phyloP scores from a whole-genome alignment of 2,329 filamentous ascomycete species.

The Parastagonospora avenae region DNA sequence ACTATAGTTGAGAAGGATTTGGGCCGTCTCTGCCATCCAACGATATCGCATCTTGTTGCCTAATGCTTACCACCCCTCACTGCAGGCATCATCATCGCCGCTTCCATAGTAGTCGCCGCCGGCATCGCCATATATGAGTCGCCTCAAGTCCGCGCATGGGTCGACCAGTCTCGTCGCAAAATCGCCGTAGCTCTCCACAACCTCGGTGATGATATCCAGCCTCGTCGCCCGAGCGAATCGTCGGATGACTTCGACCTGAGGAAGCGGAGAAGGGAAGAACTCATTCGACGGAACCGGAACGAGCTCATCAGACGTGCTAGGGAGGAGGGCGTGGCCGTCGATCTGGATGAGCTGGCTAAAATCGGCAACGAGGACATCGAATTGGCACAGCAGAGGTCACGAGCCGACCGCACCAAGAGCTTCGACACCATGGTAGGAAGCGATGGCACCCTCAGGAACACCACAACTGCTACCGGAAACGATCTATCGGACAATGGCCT shows the following conservation, averaged over 20 bases:
- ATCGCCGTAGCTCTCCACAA: constrained; percentile 64
- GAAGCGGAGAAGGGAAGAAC: constrained; percentile 37
- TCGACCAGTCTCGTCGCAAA: constrained; percentile 65
- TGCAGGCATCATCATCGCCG: constrained; percentile 66
- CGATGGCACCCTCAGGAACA: constrained; percentile 46
- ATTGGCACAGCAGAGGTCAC: constrained; percentile 21
- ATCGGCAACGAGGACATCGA: constrained; percentile 39
- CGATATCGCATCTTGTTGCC: constrained; percentile 7
- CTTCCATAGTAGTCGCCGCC: constrained; percentile 65
- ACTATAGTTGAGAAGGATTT: neutral
- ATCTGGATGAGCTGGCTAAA: constrained; percentile 46
- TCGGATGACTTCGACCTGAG: constrained; percentile 40
- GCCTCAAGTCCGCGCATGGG: constrained; percentile 66
- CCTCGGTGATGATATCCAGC: constrained; percentile 64
- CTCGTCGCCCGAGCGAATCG: constrained; percentile 40
- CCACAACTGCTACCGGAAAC: constrained; percentile 29
- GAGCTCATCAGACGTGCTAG: constrained; percentile 44
- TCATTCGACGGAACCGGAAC: constrained; percentile 40
- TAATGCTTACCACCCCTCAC: constrained; percentile 31
- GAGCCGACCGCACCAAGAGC: constrained; percentile 32
- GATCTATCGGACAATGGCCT: constrained; percentile 22
- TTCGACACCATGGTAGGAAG: constrained; percentile 50
- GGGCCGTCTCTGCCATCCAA: neutral
- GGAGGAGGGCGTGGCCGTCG: constrained; percentile 49
- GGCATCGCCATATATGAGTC: constrained; percentile 68